Conservation (phyloP, 2,329 filamentous ascomycete species). For the Xylaria sp. region DNA sequence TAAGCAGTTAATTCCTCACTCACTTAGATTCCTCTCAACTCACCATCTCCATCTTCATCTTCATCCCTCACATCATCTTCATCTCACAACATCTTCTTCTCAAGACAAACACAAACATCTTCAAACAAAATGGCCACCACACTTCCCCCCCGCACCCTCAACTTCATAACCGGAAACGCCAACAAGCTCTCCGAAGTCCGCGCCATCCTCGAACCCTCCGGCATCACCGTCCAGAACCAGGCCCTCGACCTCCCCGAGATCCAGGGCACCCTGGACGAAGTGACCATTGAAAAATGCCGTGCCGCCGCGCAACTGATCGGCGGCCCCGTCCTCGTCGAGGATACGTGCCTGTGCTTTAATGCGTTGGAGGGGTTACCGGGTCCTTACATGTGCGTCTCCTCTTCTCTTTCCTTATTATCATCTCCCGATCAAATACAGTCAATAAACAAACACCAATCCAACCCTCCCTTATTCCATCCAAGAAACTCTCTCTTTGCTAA, state of each 20-base stretch:
- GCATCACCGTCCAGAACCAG: slow-evolving; percentile 67
- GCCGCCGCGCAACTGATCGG: slow-evolving; percentile 72
- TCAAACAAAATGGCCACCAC: slow-evolving; percentile 12
- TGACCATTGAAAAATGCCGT: slow-evolving; percentile 80
- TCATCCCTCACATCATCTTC: not conserved
- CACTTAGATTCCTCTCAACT: not conserved
- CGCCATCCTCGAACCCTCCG: slow-evolving; percentile 66
- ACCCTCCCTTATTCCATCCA: no score
- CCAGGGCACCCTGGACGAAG: slow-evolving; percentile 87
- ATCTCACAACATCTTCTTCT: not conserved
- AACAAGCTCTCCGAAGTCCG: slow-evolving; percentile 90
- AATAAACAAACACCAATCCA: no score
- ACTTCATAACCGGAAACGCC: slow-evolving; percentile 95
- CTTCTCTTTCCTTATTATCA: not conserved
- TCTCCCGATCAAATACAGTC: not conserved
- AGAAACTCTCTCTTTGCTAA: not conserved
- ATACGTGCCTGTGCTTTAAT: slow-evolving; percentile 90
- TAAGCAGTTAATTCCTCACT: not conserved
- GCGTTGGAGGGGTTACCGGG: slow-evolving; percentile 88
- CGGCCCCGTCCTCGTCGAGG: slow-evolving; percentile 81
- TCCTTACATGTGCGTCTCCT: slow-evolving; percentile 75
- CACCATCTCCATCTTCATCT: not conserved
- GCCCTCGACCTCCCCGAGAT: slow-evolving; percentile 80
- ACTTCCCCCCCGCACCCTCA: slow-evolving; percentile 44
- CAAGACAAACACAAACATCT: not conserved